Percentiles rank a stretch among this genome's conserved stretches.
phyloP scores from a whole-genome alignment of 441 rosid genomes.

The Populus trichocarpa region DNA sequence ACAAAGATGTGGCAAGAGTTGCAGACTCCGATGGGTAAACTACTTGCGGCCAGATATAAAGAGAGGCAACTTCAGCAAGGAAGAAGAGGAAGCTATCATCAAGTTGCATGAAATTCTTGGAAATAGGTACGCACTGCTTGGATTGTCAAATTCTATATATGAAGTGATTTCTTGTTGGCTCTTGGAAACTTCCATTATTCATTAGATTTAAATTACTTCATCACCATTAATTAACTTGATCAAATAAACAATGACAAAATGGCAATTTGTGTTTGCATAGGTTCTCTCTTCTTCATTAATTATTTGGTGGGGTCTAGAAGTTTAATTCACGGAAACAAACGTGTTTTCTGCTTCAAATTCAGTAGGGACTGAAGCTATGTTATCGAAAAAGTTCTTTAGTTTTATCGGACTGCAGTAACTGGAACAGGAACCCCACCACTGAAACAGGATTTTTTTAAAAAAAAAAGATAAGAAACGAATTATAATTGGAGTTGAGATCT shows the following conservation, averaged over 20 bases:
- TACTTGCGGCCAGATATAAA: neutral
- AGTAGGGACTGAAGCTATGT: neutral
- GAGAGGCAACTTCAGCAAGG: too few species aligned
- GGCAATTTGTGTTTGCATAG: neutral
- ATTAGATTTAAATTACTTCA: neutral
- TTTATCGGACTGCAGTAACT: conserved; percentile 39
- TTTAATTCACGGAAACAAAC: neutral
- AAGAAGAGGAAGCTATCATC: neutral
- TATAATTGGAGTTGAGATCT: neutral
- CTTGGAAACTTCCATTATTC: neutral
- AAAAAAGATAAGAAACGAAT: neutral
- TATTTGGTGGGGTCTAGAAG: neutral
- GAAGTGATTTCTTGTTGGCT: neutral
- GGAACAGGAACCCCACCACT: too few species aligned
- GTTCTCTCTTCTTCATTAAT: neutral
- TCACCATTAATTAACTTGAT: neutral
- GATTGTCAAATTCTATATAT: too few species aligned
- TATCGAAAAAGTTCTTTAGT: conserved; percentile 12
- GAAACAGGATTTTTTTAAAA: neutral
- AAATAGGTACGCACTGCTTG: neutral
- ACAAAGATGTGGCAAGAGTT: neutral
- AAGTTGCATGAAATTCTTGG: neutral
- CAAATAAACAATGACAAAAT: neutral
- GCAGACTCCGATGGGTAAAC: neutral
- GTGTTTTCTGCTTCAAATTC: neutral